A percentile compares a stretch with the other conserved stretches of the same genome.
Conservation (phyloP, 768 basidiomycete genomes). For the Cystobasidium ongulense region DNA sequence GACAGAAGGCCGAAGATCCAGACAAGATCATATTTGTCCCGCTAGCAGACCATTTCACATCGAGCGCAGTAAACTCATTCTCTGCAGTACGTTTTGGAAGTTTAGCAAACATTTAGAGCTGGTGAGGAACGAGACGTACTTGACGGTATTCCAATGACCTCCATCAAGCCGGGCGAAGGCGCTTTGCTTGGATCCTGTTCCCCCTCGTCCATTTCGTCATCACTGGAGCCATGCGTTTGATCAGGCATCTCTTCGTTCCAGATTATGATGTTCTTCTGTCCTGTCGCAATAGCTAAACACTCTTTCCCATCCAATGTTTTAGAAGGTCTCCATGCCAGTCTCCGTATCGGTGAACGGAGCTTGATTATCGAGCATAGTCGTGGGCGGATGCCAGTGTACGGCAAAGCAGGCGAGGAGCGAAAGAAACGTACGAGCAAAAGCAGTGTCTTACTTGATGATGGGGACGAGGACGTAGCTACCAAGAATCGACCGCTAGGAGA, state of each 20-base stretch:
- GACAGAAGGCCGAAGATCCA: conserved; percentile 9
- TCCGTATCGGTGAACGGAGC: background rate
- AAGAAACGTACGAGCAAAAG: conserved; percentile 3
- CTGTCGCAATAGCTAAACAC: conserved; percentile 10
- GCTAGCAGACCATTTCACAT: background rate
- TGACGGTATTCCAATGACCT: conserved; percentile 12
- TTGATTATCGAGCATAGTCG: background rate
- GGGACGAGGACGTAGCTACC: background rate
- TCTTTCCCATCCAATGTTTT: background rate
- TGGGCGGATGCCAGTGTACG: conserved; percentile 20
- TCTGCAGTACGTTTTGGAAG: background rate
- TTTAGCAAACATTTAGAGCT: too few species aligned
- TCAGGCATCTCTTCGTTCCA: conserved; percentile 8
- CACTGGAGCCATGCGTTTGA: background rate
- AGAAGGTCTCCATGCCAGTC: conserved; percentile 7
- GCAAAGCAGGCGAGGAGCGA: conserved; percentile 1
- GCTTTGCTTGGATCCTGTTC: background rate
- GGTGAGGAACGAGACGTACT: background rate
- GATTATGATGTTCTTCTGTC: conserved; percentile 24
- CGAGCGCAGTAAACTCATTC: background rate
- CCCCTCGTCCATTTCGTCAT: conserved; percentile 4
- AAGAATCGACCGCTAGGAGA: background rate
- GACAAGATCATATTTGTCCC: conserved; percentile 3
- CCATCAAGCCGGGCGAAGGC: background rate
- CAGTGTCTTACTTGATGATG: background rate